phyloP scores from a whole-genome alignment of 2,329 filamentous ascomycete genomes.

The Tricladium varicosporioides region DNA sequence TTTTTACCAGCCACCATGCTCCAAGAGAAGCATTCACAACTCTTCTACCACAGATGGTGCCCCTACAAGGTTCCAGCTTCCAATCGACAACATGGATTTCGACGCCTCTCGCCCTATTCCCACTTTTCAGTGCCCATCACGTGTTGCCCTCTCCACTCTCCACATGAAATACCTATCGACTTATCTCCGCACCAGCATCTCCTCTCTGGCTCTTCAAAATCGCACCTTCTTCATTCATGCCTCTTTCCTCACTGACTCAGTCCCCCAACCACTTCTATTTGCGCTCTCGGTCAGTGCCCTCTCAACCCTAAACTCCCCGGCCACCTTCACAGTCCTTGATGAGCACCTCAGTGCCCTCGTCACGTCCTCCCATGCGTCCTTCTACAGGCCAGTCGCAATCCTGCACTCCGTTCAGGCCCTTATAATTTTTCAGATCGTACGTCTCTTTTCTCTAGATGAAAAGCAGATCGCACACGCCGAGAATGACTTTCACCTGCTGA shows the following conservation, averaged over 20 bases:
- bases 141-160: not conserved
- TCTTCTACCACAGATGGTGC: not conserved
- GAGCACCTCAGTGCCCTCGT: slow-evolving; percentile 28
- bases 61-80: not conserved
- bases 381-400: not conserved
- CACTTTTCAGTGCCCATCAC: not conserved
- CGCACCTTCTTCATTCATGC: not conserved
- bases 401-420: slow-evolving; percentile 2
- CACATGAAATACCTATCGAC: not conserved
- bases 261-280: not conserved
- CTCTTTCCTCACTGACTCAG: not conserved
- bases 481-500: not conserved
- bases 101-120: not conserved
- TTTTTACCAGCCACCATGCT: not conserved
- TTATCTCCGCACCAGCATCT: not conserved
- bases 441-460: not conserved
- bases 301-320: not conserved
- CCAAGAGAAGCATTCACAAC: not conserved
- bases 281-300: not conserved
- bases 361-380: not conserved
- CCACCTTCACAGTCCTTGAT: slow-evolving; percentile 2
- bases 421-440: not conserved
- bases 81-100: not conserved
- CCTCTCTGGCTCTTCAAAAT: not conserved
- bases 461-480: not conserved